Evolutionary conservation across 306 rosid genomes (phyloP).

Genomic region (Pyrus pyrifolia): DNA sequence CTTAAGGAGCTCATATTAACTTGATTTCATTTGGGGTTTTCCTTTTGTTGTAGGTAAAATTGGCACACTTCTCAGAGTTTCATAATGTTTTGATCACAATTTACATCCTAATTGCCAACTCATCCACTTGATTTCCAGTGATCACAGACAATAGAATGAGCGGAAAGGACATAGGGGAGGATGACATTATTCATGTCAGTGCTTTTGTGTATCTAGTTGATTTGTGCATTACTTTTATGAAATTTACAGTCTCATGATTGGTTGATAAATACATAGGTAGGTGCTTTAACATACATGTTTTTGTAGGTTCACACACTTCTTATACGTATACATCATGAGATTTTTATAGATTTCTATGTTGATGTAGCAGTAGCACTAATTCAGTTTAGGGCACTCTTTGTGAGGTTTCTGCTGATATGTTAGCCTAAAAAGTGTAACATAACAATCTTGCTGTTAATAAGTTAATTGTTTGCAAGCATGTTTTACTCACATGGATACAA

Average conservation of each 20-base stretch:
- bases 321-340: neutral
- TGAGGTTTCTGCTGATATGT: neutral
- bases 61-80: constrained; percentile 26
- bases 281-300: neutral
- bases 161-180: constrained; percentile 71
- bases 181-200: constrained; percentile 77
- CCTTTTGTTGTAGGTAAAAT: constrained; percentile 37
- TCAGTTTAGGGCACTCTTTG: neutral
- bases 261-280: neutral
- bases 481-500: neutral
- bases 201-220: constrained; percentile 3
- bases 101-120: constrained; percentile 36
- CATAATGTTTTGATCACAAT: constrained; percentile 31
- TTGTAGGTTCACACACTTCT: neutral
- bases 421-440: neutral
- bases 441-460: neutral
- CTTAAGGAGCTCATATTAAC: neutral
- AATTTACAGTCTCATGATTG: neutral
- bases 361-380: neutral
- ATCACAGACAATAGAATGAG: constrained; percentile 68
- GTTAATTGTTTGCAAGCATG: neutral
- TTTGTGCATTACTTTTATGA: neutral
- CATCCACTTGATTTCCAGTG: constrained; percentile 74
- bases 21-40: constrained; percentile 1
- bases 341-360: neutral